Evolutionary conservation across 768 basidiomycete genomes (phyloP).

Genomic region (Cyathus striatus): DNA sequence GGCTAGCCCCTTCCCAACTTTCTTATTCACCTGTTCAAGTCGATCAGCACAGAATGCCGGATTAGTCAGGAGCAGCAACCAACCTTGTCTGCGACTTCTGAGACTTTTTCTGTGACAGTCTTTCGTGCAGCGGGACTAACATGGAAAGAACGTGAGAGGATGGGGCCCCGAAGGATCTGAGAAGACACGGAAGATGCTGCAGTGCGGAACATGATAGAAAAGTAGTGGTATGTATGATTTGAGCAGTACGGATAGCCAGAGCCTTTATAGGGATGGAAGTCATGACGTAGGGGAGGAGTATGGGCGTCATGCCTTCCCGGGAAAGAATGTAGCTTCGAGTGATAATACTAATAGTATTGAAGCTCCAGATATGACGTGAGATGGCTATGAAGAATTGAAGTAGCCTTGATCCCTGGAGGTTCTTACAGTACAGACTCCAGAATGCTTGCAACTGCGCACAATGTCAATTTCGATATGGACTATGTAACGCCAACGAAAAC

Average conservation of each 20-base stretch:
- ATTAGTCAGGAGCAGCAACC: not conserved
- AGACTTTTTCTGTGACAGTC: slow-evolving; percentile 38
- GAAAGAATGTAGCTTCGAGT: not conserved
- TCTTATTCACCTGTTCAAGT: slow-evolving; percentile 34
- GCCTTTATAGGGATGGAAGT: not conserved
- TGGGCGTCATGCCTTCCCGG: not conserved
- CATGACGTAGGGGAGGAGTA: slow-evolving; percentile 1
- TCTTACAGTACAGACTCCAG: too few species aligned
- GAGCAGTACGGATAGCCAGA: not conserved
- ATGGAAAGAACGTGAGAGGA: slow-evolving; percentile 18
- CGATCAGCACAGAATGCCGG: not conserved
- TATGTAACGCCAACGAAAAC: too few species aligned
- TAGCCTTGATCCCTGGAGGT: too few species aligned
- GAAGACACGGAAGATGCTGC: not conserved
- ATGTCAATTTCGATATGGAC: too few species aligned
- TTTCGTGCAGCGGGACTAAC: slow-evolving; percentile 27
- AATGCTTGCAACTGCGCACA: too few species aligned
- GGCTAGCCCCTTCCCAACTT: slow-evolving; percentile 38
- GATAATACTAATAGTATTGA: not conserved
- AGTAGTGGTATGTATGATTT: not conserved
- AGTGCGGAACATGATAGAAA: slow-evolving; percentile 2
- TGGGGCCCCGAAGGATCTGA: not conserved
- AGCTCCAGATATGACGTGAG: too few species aligned
- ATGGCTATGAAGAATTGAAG: too few species aligned
- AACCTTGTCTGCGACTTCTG: slow-evolving; percentile 39